Evolutionary conservation across 495 filamentous ascomycete genomes (phyloP), one percentile per base, ranked within the genome.

Genomic region (Astrocystis sublimbata): DNA sequence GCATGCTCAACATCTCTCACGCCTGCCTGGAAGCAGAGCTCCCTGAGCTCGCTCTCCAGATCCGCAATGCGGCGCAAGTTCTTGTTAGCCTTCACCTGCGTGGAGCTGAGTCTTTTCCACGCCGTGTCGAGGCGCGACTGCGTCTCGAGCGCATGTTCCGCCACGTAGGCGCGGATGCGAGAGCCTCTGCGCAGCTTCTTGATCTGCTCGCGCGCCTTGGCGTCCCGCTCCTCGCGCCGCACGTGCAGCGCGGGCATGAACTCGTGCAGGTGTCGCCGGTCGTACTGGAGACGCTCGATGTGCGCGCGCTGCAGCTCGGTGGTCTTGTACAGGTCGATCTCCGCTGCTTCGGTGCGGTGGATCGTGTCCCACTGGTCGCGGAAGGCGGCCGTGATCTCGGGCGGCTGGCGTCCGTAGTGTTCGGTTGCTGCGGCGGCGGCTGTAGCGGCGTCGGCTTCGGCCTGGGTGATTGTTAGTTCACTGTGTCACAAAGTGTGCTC

Each of bases 21-120:
- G 31, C 64, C 67, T 2, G 30, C 61, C 0, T 43, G 5, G 6
- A 59, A 28, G 26, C 67, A 69, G 2, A 62, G 45, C 21, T 62
- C 62, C 0, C 13, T 5, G 2, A 69, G 30, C 23, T 65, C 61
- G 10, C 30, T 19, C 56, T 68, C 38, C 0, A 65, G 62, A 8
- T 12, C 15, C 35, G 28, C 51, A 30, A 60, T 59, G 40, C 23
- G 35, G 8, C 2, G 23, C 26, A 19, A 21, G 33, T 50, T 55
- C 10, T 23, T 36, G 24, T 17, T 31, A 23, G 52, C 46, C 13
- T 17, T 36, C 7, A 28, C 42, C n/a, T 52, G 53, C 3, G 61
- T 62, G 13, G 4, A 7, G 28, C 60, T 24, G 13, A 66, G 57
- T 9, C 43, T 46, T 7, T 26, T 9, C 36, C 38, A 46, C 3